Conservation (phyloP, 805 yeast genomes). For the Cyberlindnera meyerae region DNA sequence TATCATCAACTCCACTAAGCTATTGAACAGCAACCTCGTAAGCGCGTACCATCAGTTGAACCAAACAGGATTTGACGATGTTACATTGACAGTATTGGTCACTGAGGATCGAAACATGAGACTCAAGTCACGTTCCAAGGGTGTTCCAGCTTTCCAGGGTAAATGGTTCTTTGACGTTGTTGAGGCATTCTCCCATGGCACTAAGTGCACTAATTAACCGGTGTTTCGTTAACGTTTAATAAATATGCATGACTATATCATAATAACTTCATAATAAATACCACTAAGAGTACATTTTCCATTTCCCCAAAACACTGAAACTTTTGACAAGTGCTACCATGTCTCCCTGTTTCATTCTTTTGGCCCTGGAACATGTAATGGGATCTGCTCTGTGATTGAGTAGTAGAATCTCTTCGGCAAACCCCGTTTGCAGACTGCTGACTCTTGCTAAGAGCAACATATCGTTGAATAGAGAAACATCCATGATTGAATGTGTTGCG, state of each 20-base stretch:
- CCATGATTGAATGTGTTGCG: no score
- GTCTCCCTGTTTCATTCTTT: conserved; percentile 15
- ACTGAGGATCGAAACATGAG: conserved; percentile 76
- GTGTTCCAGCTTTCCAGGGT: conserved; percentile 50
- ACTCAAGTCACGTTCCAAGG: conserved; percentile 55
- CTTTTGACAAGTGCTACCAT: conserved; percentile 9
- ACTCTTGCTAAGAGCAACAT: conserved; percentile 10
- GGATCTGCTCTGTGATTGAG: conserved; percentile 17
- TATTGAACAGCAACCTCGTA: conserved; percentile 4
- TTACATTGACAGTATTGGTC: conserved; percentile 42
- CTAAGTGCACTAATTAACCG: conserved; percentile 43
- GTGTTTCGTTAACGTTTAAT: no score
- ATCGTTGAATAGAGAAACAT: conserved; percentile 12
- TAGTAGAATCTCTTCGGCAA: conserved; percentile 8
- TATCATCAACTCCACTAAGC: conserved; percentile 24
- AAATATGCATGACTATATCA: no score
- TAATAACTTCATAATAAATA: no score
- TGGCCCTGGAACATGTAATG: conserved; percentile 5
- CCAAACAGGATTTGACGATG: conserved; percentile 9
- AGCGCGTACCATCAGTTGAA: conserved; percentile 2
- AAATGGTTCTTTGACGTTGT: conserved; percentile 55
- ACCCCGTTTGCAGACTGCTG: background rate
- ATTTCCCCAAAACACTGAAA: conserved; percentile 2
- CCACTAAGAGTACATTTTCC: conserved; percentile 16
- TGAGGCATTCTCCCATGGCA: conserved; percentile 40